A percentile compares a stretch with the other conserved stretches of the same genome.
phyloP scores from a whole-genome alignment of 768 basidiomycete species.

The Thelephora ganbajun region DNA sequence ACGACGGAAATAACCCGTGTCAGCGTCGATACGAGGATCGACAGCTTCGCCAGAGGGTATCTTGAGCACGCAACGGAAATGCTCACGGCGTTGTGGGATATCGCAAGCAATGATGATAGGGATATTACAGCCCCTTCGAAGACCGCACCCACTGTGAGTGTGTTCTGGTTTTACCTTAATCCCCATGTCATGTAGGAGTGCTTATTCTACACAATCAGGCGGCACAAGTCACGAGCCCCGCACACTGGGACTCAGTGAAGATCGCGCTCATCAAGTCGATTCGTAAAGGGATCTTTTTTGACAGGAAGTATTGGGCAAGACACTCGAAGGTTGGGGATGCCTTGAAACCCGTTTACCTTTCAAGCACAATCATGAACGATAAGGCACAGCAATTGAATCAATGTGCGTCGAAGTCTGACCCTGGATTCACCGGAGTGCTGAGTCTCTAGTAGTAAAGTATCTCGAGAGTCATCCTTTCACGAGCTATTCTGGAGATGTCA shows the following conservation, averaged over 20 bases:
- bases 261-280: not conserved
- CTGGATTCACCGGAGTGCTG: constrained; percentile 5
- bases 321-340: no score
- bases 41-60: not conserved
- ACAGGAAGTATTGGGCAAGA: not conserved
- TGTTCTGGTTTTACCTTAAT: no score
- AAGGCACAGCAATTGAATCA: not conserved
- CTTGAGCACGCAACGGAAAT: not conserved
- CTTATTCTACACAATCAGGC: no score
- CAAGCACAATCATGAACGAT: constrained; percentile 2
- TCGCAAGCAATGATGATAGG: not conserved
- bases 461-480: constrained; percentile 2
- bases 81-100: not conserved
- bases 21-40: not conserved
- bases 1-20: not conserved
- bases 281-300: not conserved
- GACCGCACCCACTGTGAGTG: no score
- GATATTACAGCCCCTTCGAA: no score
- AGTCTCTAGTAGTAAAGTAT: constrained; percentile 5
- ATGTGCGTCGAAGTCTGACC: constrained; percentile 5
- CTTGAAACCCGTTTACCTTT: constrained; percentile 3
- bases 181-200: no score
- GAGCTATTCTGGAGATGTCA: constrained; percentile 3
- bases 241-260: not conserved
- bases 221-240: no score